Evolutionary conservation across 1,284 basidiomycete species (phyloP).

Genomic region (Salmacisia buchloeana): DNA sequence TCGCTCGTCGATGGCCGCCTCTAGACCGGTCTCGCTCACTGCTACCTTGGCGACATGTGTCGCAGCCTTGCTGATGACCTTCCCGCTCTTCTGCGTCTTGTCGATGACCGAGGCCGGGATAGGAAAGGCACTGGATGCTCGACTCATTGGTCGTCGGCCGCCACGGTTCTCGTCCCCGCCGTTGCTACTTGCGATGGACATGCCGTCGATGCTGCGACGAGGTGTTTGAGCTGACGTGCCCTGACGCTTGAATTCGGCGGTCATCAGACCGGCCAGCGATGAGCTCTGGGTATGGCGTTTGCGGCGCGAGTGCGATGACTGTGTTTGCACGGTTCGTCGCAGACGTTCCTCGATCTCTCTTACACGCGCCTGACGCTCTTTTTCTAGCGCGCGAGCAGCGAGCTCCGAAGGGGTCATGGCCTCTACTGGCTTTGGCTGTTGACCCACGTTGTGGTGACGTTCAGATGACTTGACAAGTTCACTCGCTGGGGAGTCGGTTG

Average conservation of each 20-base stretch:
- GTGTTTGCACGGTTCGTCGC: not conserved
- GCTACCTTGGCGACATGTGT: conserved; percentile 34
- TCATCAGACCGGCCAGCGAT: not conserved
- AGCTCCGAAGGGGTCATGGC: not conserved
- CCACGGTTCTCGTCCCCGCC: not conserved
- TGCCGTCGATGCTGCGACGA: not conserved
- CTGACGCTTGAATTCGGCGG: not conserved
- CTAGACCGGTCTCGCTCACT: conserved; percentile 40
- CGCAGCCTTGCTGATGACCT: conserved; percentile 20
- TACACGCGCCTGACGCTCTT: not conserved
- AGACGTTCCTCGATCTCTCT: conserved; percentile 2
- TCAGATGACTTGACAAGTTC: too few species aligned
- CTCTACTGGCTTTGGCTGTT: not conserved
- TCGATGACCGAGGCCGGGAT: conserved; percentile 1
- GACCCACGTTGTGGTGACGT: not conserved
- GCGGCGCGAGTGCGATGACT: too few species aligned
- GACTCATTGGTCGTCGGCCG: conserved; percentile 1
- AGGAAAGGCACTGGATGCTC: not conserved
- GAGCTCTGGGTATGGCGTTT: too few species aligned
- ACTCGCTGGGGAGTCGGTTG: too few species aligned
- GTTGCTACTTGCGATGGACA: not conserved
- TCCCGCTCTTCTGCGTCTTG: conserved; percentile 17
- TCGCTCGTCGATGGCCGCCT: conserved; percentile 49
- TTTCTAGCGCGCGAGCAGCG: not conserved
- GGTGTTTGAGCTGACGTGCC: not conserved